Evolutionary conservation across 768 basidiomycete genomes (phyloP).

Genomic region (Stropharia rugosoannulata): DNA sequence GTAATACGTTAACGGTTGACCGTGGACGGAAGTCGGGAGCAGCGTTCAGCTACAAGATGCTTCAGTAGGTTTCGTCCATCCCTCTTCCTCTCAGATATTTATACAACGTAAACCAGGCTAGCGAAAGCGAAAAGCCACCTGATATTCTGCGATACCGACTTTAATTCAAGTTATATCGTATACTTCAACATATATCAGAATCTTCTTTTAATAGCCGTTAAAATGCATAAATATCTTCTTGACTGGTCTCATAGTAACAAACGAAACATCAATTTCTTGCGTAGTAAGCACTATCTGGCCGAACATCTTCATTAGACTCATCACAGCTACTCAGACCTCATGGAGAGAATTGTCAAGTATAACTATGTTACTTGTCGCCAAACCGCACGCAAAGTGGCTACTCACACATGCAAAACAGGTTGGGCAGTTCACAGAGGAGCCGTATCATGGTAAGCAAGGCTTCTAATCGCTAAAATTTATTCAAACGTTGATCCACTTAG

Average conservation of each 20-base stretch:
- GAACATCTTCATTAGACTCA: background rate
- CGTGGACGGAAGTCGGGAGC: slow-evolving; percentile 63
- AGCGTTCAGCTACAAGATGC: slow-evolving; percentile 69
- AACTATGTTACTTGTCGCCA: slow-evolving; percentile 51
- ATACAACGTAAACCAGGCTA: slow-evolving; percentile 38
- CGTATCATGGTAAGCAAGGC: slow-evolving; percentile 57
- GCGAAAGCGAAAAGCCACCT: slow-evolving; percentile 75
- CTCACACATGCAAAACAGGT: background rate
- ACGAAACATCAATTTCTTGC: slow-evolving; percentile 51
- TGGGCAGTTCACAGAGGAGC: slow-evolving; percentile 48
- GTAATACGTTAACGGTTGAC: slow-evolving; percentile 70
- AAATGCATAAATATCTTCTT: slow-evolving; percentile 80
- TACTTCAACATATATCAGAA: slow-evolving; percentile 87
- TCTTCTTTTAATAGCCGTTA: slow-evolving; percentile 79
- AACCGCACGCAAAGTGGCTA: slow-evolving; percentile 29
- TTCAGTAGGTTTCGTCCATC: slow-evolving; percentile 50
- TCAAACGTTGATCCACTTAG: slow-evolving; percentile 34
- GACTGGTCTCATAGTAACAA: slow-evolving; percentile 50
- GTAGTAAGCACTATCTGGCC: slow-evolving; percentile 13
- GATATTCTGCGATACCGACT: slow-evolving; percentile 71
- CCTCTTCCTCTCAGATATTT: background rate
- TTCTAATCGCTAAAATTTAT: background rate
- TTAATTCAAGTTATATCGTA: slow-evolving; percentile 64
- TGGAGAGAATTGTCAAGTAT: slow-evolving; percentile 60
- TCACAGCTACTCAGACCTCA: slow-evolving; percentile 43